These are phyloP conservation scores for Colletotrichum sp. DNA, from an alignment of 2,329 filamentous ascomycete species.

Conservation along the genomic window DNA sequence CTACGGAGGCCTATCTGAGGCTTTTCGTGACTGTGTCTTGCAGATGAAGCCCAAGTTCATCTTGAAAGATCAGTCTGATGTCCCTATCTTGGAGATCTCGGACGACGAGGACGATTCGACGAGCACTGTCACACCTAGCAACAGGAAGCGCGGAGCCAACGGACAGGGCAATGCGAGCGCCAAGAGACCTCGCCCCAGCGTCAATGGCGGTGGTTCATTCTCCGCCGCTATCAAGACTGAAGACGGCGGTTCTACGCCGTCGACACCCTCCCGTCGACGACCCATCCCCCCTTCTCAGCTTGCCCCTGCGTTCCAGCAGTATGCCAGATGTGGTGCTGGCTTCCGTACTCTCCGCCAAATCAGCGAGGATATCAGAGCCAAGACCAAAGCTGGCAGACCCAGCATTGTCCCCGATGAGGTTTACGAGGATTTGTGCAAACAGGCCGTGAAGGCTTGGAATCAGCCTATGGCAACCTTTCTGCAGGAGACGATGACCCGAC, in stretches of 20 bases:
- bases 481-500: conserved; percentile 48
- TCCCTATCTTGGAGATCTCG: conserved; percentile 40
- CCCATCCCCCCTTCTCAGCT: conserved; percentile 17
- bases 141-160: conserved; percentile 26
- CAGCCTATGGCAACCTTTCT: conserved; percentile 56
- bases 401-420: conserved; percentile 65
- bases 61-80: conserved; percentile 42
- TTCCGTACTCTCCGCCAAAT: conserved; percentile 57
- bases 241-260: conserved; percentile 19
- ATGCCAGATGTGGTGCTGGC: conserved; percentile 40
- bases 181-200: conserved; percentile 11
- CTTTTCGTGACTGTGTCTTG: conserved; percentile 55
- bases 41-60: conserved; percentile 52
- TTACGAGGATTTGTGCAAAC: conserved; percentile 60
- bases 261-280: conserved; percentile 1
- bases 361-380: conserved; percentile 56
- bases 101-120: conserved; percentile 40
- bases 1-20: conserved; percentile 52
- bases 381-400: conserved; percentile 62
- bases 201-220: conserved; percentile 19
- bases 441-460: conserved; percentile 65
- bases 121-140: conserved; percentile 12
- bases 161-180: conserved; percentile 21
- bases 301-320: conserved; percentile 40
- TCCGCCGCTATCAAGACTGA: conserved; percentile 41